These are phyloP conservation scores for Phialemonium atrogriseum DNA, from an alignment of 2,329 filamentous ascomycete species.

Conservation along the genomic window DNA sequence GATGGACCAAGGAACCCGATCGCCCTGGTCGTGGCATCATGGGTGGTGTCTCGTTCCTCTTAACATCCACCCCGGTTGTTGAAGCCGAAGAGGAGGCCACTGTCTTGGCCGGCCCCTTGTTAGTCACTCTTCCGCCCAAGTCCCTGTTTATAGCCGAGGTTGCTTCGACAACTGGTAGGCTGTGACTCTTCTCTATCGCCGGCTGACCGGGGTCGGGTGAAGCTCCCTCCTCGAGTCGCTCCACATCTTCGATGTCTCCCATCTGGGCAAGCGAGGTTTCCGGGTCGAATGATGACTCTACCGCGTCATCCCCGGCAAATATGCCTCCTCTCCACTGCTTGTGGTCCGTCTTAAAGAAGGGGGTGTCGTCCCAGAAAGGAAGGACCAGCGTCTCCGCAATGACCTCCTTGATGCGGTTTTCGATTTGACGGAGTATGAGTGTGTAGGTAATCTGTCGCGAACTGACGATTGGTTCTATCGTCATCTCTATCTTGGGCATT, in stretches of 20 bases:
- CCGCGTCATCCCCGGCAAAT: constrained; percentile 51
- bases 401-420: constrained; percentile 90
- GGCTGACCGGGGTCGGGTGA: constrained; percentile 28
- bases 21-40: constrained; percentile 15
- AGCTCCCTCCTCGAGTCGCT: constrained; percentile 33
- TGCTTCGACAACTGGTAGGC: constrained; percentile 35
- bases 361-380: constrained; percentile 94
- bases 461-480: constrained; percentile 93
- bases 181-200: constrained; percentile 48
- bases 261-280: constrained; percentile 31
- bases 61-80: too few species aligned
- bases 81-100: too few species aligned
- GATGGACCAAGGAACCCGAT: constrained; percentile 44
- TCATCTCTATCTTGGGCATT: constrained; percentile 89
- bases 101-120: too few species aligned
- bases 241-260: constrained; percentile 40
- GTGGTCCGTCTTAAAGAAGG: constrained; percentile 74
- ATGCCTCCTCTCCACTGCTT: constrained; percentile 82
- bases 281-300: constrained; percentile 26
- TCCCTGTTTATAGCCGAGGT: too few species aligned
- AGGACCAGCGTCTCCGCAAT: constrained; percentile 84
- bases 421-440: constrained; percentile 84
- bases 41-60: too few species aligned
- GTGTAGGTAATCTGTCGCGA: constrained; percentile 92
- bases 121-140: too few species aligned